A percentile compares a stretch with the other conserved stretches of the same genome.
These are phyloP conservation scores for Fraxinus excelsior DNA, from an alignment of 257 asterid genomes.

Conservation along the genomic window DNA sequence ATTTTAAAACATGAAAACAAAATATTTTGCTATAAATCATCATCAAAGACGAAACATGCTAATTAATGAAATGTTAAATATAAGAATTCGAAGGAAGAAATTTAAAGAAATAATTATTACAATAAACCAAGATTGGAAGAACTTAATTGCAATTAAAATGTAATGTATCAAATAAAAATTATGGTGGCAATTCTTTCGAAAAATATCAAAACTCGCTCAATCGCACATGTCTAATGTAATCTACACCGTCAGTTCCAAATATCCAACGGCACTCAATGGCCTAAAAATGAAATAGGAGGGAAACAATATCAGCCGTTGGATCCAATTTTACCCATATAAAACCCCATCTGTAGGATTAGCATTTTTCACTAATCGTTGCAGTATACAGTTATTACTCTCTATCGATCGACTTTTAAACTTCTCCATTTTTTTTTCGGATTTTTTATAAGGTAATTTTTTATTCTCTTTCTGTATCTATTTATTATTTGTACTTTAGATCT, in stretches of 20 bases:
- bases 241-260: slow-evolving; percentile 25
- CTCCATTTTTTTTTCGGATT: slow-evolving; percentile 6
- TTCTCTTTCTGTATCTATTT: background rate
- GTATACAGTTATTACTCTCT: slow-evolving; percentile 9
- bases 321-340: slow-evolving; percentile 38
- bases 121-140: no score
- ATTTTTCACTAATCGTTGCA: slow-evolving; percentile 28
- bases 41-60: no score
- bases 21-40: no score
- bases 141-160: no score
- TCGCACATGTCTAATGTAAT: no score
- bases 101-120: no score
- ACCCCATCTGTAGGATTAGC: slow-evolving; percentile 29
- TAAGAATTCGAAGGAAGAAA: no score
- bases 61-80: no score
- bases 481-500: background rate
- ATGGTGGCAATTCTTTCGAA: no score
- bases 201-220: slow-evolving; percentile 33
- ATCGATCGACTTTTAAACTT: slow-evolving; percentile 25
- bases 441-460: slow-evolving; percentile 32
- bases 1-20: no score
- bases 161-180: no score
- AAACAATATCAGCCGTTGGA: slow-evolving; percentile 47
- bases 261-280: slow-evolving; percentile 37
- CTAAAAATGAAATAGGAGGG: slow-evolving; percentile 46